phyloP scores from a whole-genome alignment of 257 asterid species.

The Jacaranda copaia region DNA sequence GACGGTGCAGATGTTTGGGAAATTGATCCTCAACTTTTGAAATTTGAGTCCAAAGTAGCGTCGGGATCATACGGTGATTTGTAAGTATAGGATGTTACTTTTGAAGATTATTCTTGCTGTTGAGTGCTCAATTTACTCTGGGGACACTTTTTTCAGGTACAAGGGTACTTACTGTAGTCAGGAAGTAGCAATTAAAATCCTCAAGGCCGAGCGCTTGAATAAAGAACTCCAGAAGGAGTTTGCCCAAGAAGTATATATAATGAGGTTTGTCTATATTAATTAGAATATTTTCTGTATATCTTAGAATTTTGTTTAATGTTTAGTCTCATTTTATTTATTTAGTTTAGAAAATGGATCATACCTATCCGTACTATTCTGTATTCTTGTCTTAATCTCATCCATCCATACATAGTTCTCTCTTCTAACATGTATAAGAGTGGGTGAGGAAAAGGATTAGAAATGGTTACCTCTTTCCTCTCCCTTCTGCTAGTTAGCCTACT shows the following conservation, averaged over 20 bases:
- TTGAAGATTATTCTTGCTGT: constrained; percentile 32
- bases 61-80: constrained; percentile 58
- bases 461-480: no score
- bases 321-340: no score
- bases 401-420: no score
- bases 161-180: constrained; percentile 71
- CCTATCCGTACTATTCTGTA: no score
- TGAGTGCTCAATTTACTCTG: constrained; percentile 26
- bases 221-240: constrained; percentile 73
- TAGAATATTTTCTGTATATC: no score
- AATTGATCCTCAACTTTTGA: constrained; percentile 48
- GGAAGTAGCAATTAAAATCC: constrained; percentile 80
- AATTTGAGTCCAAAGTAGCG: constrained; percentile 50
- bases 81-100: constrained; percentile 38
- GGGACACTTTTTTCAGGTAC: constrained; percentile 49
- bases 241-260: constrained; percentile 75
- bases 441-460: no score
- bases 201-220: constrained; percentile 67
- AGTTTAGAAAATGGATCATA: no score
- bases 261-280: constrained; percentile 56
- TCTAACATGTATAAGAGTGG: no score
- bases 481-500: no score
- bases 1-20: constrained; percentile 62
- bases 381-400: no score
- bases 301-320: no score